Evolutionary conservation across 2,329 filamentous ascomycete genomes (phyloP).

Genomic region (Sordariomycetes sp.): DNA sequence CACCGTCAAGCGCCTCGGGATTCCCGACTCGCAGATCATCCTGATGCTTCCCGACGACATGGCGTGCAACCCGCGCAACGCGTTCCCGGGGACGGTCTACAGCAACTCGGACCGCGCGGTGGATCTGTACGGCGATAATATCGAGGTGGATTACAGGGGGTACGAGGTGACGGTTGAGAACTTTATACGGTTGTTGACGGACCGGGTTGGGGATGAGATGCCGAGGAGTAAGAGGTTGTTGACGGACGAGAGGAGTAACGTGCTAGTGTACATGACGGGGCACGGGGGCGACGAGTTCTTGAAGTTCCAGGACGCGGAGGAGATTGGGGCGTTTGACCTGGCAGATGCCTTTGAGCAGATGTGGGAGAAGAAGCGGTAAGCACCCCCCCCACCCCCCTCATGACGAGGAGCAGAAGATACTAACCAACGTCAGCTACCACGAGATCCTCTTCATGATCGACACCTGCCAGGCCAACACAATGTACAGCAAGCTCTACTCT

Average conservation of each 20-base stretch:
- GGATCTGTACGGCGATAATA: conserved; percentile 95
- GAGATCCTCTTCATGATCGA: conserved; percentile 99
- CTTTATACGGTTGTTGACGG: conserved; percentile 90
- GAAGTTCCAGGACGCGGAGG: conserved; percentile 96
- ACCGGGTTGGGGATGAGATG: conserved; percentile 88
- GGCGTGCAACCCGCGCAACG: conserved; percentile 97
- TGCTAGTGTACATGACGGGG: conserved; percentile 97
- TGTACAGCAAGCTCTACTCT: conserved; percentile 97
- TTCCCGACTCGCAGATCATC: conserved; percentile 97
- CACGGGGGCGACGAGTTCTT: conserved; percentile 96
- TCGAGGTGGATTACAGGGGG: conserved; percentile 95
- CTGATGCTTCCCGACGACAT: conserved; percentile 99
- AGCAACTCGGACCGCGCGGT: conserved; percentile 94
- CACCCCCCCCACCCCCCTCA: neutral
- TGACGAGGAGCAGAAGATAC: neutral
- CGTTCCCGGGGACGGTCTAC: conserved; percentile 95
- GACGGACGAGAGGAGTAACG: conserved; percentile 92
- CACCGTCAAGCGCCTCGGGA: conserved; percentile 93
- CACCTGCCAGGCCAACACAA: conserved; percentile 97
- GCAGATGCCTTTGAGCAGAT: conserved; percentile 98
- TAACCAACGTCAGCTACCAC: conserved; percentile 53
- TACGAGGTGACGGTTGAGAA: conserved; percentile 99
- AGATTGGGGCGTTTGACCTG: conserved; percentile 91
- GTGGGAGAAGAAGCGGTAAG: conserved; percentile 97
- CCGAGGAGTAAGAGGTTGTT: conserved; percentile 86